Evolutionary conservation across 768 basidiomycete species (phyloP), one percentile per base, ranked within the genome.

Genomic region (Serendipita sp.): DNA sequence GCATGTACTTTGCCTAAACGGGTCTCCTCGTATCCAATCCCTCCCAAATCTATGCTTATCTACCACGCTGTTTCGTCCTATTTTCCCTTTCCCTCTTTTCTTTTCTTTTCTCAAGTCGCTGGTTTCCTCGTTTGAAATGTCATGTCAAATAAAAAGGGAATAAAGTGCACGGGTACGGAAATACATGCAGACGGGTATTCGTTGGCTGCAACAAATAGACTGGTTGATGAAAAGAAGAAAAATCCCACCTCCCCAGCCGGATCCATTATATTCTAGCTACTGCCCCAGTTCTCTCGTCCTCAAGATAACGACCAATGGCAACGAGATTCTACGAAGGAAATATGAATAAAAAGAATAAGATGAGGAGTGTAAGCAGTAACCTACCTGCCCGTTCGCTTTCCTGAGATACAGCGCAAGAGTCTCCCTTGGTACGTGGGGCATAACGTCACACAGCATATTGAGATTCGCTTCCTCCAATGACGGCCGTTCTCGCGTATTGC

Each of bases 231-330:
- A n/a, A n/a, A n/a, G n/a, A n/a, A n/a, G n/a, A n/a, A n/a, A n/a
- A n/a, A n/a, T 38, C 14, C 38, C 38, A 38, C 14, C 5, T 38
- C 38, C 38, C 38, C 38, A 38, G 38, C 38, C 38, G 14, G 38
- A 38, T 7, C 5, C 38, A n/a, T 38, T 14, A 38, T 5, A 38
- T 63, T 34, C 24, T 34, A 31, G 53, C 53, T 20, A 89, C 69
- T 50, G 75, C 78, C 33, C 87, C 87, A 68, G 84, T 86, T 74
- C 84, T 85, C 70, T 89, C 86, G 66, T 91, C 89, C 66, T 89
- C 88, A 11, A 91, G 75, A 70, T 88, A 91, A 69, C 88, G 85
- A 16, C 87, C 87, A 67, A 91, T 88, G n/a, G 89, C 89, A 44
- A 88, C 74, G 44, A 90, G 85, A 71, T 89, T 88, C 69, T 87